Conservation (phyloP, 2,329 filamentous ascomycete genomes). For the Cryphonectria carpinicola region DNA sequence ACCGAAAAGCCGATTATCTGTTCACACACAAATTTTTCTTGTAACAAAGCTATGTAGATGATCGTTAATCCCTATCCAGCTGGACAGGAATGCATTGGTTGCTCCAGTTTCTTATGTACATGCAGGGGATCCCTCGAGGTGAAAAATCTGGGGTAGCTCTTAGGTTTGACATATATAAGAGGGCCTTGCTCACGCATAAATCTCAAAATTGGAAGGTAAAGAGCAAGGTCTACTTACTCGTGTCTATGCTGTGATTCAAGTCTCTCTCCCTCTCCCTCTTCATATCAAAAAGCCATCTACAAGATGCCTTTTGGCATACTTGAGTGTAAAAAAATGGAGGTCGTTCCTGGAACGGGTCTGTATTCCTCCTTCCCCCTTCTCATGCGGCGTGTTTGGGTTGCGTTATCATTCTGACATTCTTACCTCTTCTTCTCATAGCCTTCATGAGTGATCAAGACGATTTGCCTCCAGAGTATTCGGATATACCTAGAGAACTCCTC, state of each 20-base stretch:
- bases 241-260: too few relatives aligned
- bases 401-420: background rate
- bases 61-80: background rate
- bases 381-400: background rate
- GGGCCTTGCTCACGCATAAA: background rate
- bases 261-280: too few relatives aligned
- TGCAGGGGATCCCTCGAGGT: background rate
- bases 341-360: conserved; percentile 53
- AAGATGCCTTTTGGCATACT: conserved; percentile 54
- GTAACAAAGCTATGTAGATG: background rate
- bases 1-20: background rate
- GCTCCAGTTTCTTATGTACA: background rate
- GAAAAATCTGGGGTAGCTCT: background rate
- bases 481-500: conserved; percentile 46
- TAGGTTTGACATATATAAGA: background rate
- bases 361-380: background rate
- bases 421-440: conserved; percentile 36
- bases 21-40: background rate
- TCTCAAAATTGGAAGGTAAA: background rate
- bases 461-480: conserved; percentile 49
- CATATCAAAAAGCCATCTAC: background rate
- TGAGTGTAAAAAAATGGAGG: conserved; percentile 48
- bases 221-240: too few relatives aligned
- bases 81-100: background rate
- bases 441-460: conserved; percentile 51